Conservation (phyloP, 192 early-diverging fungal species). For the Coemansia sp. region DNA sequence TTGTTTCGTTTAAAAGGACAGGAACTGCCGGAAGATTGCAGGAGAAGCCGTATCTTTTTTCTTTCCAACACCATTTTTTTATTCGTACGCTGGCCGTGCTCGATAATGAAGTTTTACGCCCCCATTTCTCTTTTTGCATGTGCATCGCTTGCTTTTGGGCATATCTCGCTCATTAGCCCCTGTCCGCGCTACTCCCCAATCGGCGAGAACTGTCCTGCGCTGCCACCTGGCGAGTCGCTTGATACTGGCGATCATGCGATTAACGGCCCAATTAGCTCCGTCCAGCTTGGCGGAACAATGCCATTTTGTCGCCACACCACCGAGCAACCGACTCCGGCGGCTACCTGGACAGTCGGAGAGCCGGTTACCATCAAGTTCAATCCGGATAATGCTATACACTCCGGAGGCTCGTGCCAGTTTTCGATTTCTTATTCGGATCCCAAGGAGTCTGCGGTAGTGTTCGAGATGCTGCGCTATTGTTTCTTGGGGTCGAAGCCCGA, state of each 20-base stretch:
- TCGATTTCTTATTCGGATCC: conserved; percentile 47
- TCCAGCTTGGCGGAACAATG: conserved; percentile 4
- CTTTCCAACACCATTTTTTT: no score
- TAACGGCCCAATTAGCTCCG: conserved; percentile 25
- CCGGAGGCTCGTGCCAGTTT: conserved; percentile 58
- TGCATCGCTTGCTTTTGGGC: conserved; percentile 5
- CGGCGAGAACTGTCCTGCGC: conserved; percentile 39
- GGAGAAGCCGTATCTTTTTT: no score
- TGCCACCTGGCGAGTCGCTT: conserved; percentile 36
- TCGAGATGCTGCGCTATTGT: conserved; percentile 37
- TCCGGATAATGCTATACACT: conserved; percentile 29
- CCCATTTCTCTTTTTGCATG: no score
- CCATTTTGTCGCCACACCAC: conserved; percentile 35
- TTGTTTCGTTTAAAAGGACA: no score
- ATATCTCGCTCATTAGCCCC: conserved; percentile 19
- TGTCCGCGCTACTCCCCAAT: conserved; percentile 37
- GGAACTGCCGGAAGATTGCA: no score
- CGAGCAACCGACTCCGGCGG: conserved; percentile 28
- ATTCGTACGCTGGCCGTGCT: no score
- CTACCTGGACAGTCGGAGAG: conserved; percentile 39
- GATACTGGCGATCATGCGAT: conserved; percentile 48
- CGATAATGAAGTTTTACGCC: no score
- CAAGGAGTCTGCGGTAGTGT: conserved; percentile 54
- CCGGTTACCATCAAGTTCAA: conserved; percentile 32
- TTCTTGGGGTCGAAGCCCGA: conserved; percentile 10